Conservation (phyloP, 495 filamentous ascomycete genomes). For the Penicillium silybi region DNA sequence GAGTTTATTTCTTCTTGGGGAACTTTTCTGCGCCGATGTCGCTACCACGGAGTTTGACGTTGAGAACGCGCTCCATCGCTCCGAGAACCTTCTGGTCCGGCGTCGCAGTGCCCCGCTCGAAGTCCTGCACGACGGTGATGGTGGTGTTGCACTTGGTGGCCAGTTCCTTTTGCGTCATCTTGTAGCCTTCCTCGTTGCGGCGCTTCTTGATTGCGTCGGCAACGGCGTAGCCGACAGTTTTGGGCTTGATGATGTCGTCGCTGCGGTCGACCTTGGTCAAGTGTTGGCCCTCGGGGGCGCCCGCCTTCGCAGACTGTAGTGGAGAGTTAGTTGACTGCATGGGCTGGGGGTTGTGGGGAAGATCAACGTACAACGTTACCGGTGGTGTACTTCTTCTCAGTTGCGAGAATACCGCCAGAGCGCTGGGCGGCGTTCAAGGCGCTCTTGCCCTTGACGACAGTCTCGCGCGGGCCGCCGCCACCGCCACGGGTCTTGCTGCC, state of each 20-base stretch:
- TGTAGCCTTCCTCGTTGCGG: conserved; percentile 66
- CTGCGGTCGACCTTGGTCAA: conserved; percentile 96
- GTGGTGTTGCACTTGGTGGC: conserved; percentile 93
- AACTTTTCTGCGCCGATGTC: conserved; percentile 76
- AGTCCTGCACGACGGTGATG: conserved; percentile 70
- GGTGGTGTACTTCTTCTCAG: conserved; percentile 87
- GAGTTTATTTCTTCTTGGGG: conserved; percentile 60
- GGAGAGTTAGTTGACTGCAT: conserved; percentile 3
- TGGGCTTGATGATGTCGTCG: conserved; percentile 96
- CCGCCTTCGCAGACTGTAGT: conserved; percentile 51
- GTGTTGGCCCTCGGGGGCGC: conserved; percentile 79
- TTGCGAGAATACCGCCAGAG: conserved; percentile 67
- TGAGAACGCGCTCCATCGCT: conserved; percentile 78
- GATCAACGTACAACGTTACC: conserved; percentile 68
- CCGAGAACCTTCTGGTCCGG: conserved; percentile 82
- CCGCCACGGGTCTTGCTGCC: conserved; percentile 66
- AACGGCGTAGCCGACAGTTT: conserved; percentile 76
- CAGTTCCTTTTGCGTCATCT: conserved; percentile 96
- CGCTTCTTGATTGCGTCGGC: conserved; percentile 76
- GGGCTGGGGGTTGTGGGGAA: not conserved
- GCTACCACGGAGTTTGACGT: conserved; percentile 75
- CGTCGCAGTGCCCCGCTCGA: conserved; percentile 75
- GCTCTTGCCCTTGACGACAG: conserved; percentile 77
- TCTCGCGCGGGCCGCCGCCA: conserved; percentile 67
- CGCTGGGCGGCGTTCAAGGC: conserved; percentile 90